phyloP scores from a whole-genome alignment of 106 monocot genomes.

The Dendrobium nobile region DNA sequence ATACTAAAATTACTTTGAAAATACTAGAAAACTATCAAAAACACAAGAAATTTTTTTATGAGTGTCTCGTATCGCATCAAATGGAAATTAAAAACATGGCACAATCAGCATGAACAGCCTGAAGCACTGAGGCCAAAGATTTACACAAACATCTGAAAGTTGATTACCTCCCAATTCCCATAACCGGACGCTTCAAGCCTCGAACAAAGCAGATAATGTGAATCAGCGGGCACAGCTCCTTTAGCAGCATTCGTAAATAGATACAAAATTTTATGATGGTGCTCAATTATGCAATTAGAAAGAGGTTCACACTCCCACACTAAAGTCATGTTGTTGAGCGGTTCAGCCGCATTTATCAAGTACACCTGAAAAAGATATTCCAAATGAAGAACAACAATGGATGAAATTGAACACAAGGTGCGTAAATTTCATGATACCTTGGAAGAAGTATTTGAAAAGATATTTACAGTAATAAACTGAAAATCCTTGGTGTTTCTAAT shows the following conservation, averaged over 20 bases:
- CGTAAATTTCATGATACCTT: conserved; percentile 53
- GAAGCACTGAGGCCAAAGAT: background rate
- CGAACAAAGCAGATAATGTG: conserved; percentile 64
- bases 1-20: background rate
- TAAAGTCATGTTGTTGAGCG: conserved; percentile 61
- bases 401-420: background rate
- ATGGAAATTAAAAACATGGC: background rate
- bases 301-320: conserved; percentile 76
- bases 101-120: background rate
- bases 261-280: conserved; percentile 72
- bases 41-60: no score
- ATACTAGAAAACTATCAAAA: background rate
- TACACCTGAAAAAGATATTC: conserved; percentile 59
- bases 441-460: conserved; percentile 71
- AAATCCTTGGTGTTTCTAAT: conserved; percentile 99
- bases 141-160: conserved; percentile 13
- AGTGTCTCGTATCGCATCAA: no score
- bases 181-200: conserved; percentile 33
- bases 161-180: conserved; percentile 71
- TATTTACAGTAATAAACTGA: conserved; percentile 80
- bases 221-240: conserved; percentile 49
- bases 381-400: conserved; percentile 10
- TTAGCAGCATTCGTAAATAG: conserved; percentile 83
- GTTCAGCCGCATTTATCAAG: conserved; percentile 87
- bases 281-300: conserved; percentile 76